Evolutionary conservation across 176 grass and related monocot species (phyloP).

Genomic region (Bolboschoenus planiculmis): DNA sequence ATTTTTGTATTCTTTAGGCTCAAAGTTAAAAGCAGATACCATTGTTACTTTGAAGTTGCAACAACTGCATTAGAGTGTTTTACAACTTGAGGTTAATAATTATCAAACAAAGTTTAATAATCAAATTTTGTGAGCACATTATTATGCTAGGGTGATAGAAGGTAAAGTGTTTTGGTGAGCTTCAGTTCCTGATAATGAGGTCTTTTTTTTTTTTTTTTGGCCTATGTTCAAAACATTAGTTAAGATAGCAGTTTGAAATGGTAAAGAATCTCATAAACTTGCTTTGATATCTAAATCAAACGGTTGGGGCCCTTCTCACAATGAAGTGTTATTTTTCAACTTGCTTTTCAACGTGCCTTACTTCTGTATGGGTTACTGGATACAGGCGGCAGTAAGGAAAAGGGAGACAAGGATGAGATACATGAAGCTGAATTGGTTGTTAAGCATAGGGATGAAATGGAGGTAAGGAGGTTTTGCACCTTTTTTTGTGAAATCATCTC

Average conservation of each 20-base stretch:
- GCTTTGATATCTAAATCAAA: not conserved
- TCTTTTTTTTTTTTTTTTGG: not conserved
- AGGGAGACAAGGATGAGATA: conserved; percentile 34
- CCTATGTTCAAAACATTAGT: not conserved
- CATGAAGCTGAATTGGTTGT: conserved; percentile 35
- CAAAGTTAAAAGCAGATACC: not conserved
- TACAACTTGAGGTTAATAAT: not conserved
- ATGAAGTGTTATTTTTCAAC: not conserved
- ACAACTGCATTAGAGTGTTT: not conserved
- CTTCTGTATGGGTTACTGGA: conserved; percentile 11
- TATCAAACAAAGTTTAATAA: not conserved
- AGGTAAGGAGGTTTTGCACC: not conserved
- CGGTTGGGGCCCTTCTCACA: conserved; percentile 17
- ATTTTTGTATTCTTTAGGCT: not conserved
- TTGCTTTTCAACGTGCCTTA: not conserved
- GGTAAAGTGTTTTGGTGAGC: not conserved
- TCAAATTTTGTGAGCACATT: not conserved
- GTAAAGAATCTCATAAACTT: not conserved
- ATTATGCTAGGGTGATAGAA: not conserved
- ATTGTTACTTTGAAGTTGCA: not conserved
- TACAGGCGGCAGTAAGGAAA: conserved; percentile 45
- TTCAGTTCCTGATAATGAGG: not conserved
- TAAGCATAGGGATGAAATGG: not conserved
- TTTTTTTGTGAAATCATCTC: conserved; percentile 16
- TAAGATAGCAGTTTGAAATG: not conserved